phyloP scores from a whole-genome alignment of 352 stramenopile genomes.

The Phytophthora citricola region DNA sequence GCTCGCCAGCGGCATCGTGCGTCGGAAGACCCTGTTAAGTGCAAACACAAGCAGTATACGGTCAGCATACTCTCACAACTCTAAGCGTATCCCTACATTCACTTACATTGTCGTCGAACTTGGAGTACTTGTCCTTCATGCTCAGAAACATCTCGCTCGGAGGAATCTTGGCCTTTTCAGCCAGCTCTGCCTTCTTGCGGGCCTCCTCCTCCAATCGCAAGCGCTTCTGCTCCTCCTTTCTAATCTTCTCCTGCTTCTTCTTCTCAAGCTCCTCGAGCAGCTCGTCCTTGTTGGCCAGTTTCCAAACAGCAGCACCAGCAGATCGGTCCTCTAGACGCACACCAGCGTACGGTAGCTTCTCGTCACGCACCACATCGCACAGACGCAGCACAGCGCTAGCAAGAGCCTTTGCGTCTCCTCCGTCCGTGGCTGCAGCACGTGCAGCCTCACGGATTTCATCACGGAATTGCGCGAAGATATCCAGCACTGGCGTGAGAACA shows the following conservation, averaged over 20 bases:
- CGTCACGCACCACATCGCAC: conserved; percentile 90
- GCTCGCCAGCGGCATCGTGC: conserved; percentile 91
- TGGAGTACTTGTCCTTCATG: conserved; percentile 89
- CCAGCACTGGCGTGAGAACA: conserved; percentile 86
- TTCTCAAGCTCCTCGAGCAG: conserved; percentile 82
- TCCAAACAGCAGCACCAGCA: conserved; percentile 81
- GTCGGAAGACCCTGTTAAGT: conserved; percentile 92
- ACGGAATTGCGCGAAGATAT: conserved; percentile 91
- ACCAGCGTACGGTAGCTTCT: conserved; percentile 88
- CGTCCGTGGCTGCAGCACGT: conserved; percentile 53
- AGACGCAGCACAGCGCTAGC: conserved; percentile 76
- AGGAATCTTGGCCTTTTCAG: conserved; percentile 91
- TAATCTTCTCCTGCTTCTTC: conserved; percentile 79
- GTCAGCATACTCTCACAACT: conserved; percentile 8
- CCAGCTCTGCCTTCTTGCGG: conserved; percentile 81
- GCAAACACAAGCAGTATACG: conserved; percentile 6
- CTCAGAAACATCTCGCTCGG: conserved; percentile 93
- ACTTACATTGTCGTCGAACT: conserved; percentile 90
- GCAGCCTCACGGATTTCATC: conserved; percentile 80
- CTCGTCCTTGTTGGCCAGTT: conserved; percentile 91
- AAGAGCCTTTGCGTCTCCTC: conserved; percentile 58
- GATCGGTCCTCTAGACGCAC: conserved; percentile 90
- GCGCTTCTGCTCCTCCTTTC: conserved; percentile 84
- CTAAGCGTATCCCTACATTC: neutral
- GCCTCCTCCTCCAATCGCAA: conserved; percentile 74